These are phyloP conservation scores for Irpex lacteus DNA, from an alignment of 1,284 basidiomycete genomes.

Conservation along the genomic window DNA sequence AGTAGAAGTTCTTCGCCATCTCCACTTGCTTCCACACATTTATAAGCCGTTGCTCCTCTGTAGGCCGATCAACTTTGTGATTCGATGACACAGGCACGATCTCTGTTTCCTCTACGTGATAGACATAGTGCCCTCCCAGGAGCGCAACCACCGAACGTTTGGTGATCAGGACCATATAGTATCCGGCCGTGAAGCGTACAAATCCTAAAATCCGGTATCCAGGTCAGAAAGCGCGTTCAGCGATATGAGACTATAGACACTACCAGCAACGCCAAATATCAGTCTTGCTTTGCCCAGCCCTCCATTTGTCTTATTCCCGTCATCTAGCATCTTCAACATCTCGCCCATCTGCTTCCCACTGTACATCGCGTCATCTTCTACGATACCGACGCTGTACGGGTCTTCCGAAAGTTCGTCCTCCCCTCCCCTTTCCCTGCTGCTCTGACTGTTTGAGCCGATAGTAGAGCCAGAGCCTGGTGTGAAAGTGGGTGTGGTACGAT, in stretches of 20 bases:
- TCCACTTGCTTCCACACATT: conserved; percentile 98
- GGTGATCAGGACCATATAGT: conserved; percentile 90
- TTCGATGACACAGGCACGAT: conserved; percentile 74
- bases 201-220: conserved; percentile 56
- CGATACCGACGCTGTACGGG: conserved; percentile 47
- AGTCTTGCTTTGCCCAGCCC: conserved; percentile 82
- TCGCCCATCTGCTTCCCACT: conserved; percentile 85
- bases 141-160: conserved; percentile 92
- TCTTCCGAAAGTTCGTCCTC: not conserved
- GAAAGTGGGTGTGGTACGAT: conserved; percentile 62
- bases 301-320: conserved; percentile 87
- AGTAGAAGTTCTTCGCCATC: conserved; percentile 98
- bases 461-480: not conserved
- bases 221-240: not conserved
- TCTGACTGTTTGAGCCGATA: not conserved
- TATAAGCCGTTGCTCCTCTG: conserved; percentile 84
- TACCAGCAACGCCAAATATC: conserved; percentile 79
- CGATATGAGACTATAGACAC: not conserved
- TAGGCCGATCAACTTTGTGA: conserved; percentile 77
- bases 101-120: conserved; percentile 93
- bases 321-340: conserved; percentile 92
- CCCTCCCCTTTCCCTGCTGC: not conserved
- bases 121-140: conserved; percentile 95
- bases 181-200: conserved; percentile 86
- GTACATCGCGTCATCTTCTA: conserved; percentile 88